Evolutionary conservation across 148 eudicot species (phyloP).

Genomic region (Chenopodium suecicum): DNA sequence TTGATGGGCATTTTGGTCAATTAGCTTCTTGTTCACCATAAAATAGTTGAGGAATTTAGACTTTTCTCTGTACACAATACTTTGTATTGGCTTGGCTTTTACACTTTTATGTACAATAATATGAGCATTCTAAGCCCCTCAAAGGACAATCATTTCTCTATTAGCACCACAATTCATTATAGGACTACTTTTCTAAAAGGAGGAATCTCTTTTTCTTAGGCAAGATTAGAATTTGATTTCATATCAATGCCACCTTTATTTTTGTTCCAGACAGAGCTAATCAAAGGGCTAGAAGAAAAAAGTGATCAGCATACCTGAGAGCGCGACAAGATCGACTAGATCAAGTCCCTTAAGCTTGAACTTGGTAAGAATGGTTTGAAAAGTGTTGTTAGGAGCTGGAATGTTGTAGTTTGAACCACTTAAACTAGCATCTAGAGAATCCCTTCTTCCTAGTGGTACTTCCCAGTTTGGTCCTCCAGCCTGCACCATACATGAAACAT

Average conservation of each 20-base stretch:
- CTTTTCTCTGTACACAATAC: background rate
- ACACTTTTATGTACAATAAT: conserved; percentile 22
- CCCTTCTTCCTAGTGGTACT: conserved; percentile 84
- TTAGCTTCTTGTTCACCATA: background rate
- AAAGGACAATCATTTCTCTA: conserved; percentile 7
- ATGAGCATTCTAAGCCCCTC: background rate
- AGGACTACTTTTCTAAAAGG: conserved; percentile 13
- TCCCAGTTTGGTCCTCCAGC: conserved; percentile 84
- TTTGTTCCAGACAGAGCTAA: background rate
- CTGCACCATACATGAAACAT: conserved; percentile 30
- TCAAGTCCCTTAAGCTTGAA: conserved; percentile 70
- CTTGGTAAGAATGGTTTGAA: conserved; percentile 77
- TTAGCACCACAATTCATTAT: conserved; percentile 12
- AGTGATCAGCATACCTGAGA: conserved; percentile 51
- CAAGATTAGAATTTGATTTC: conserved; percentile 28
- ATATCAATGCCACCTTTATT: conserved; percentile 33
- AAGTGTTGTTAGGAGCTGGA: conserved; percentile 93
- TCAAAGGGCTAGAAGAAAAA: background rate
- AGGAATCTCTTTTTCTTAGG: conserved; percentile 4
- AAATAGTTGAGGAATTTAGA: background rate
- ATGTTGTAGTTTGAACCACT: conserved; percentile 84
- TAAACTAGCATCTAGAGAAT: conserved; percentile 70
- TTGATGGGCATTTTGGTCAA: background rate
- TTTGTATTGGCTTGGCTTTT: background rate
- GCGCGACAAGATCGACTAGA: conserved; percentile 75